A percentile compares a stretch with the other conserved stretches of the same genome.
These are phyloP conservation scores for Seminavis robusta DNA, from an alignment of 108 stramenopile species.

Conservation along the genomic window DNA sequence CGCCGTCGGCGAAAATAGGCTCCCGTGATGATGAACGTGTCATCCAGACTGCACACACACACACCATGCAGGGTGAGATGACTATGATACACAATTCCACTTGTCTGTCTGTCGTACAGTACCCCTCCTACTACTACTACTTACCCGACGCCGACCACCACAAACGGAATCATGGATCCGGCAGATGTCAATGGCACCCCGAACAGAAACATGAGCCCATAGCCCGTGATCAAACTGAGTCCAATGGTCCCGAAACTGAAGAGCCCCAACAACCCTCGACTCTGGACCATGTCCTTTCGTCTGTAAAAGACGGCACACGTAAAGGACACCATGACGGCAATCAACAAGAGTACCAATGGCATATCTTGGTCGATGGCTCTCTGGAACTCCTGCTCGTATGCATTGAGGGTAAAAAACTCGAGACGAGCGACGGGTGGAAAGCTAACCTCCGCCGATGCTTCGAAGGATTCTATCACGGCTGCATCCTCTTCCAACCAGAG, in stretches of 20 bases:
- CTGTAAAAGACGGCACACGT: constrained; percentile 1
- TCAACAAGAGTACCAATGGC: constrained; percentile 1
- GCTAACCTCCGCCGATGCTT: no score
- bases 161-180: constrained; percentile 5
- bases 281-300: constrained; percentile 4
- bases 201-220: constrained; percentile 3
- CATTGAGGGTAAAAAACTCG: background rate
- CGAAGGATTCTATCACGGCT: no score
- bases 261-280: background rate
- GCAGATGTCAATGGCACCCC: constrained; percentile 11
- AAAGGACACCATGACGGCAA: constrained; percentile 5
- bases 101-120: no score
- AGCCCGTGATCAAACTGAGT: constrained; percentile 4
- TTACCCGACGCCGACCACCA: constrained; percentile 25
- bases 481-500: no score
- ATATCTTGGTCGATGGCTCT: constrained; percentile 8
- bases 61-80: no score
- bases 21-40: constrained; percentile 8
- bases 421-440: no score
- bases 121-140: no score
- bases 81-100: no score
- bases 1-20: background rate
- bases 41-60: no score
- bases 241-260: constrained; percentile 2
- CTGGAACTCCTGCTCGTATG: no score